Percentiles rank a stretch among this genome's conserved stretches.
Evolutionary conservation across 306 rosid genomes (phyloP).

Genomic region (Luffa aegyptiaca): DNA sequence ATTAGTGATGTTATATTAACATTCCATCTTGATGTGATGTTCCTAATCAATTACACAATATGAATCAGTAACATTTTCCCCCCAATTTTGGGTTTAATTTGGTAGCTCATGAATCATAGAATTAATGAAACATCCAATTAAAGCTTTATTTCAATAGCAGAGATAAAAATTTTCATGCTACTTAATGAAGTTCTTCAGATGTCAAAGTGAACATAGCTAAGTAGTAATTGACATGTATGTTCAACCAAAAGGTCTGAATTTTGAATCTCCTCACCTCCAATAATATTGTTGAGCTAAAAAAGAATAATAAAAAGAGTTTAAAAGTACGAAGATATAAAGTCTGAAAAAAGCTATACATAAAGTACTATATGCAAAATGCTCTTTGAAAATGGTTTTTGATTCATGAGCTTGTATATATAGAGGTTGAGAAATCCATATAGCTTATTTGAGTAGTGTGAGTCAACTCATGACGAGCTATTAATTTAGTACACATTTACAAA

Average conservation of each 20-base stretch:
- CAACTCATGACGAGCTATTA: neutral
- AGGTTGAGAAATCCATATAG: neutral
- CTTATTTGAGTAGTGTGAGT: no score
- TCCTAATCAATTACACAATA: no score
- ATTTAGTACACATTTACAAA: neutral
- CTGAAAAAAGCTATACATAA: neutral
- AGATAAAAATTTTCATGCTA: neutral
- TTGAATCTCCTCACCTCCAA: no score
- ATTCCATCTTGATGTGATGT: neutral
- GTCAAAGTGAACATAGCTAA: no score
- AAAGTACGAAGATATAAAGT: no score
- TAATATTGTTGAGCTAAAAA: no score
- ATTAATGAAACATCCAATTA: no score
- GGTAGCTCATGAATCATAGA: neutral
- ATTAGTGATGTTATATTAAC: neutral
- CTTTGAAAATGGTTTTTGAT: neutral
- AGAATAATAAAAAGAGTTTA: no score
- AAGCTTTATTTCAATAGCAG: neutral
- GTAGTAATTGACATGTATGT: no score
- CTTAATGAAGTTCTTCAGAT: no score
- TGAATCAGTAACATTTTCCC: neutral
- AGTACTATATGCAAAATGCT: neutral
- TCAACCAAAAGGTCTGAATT: no score
- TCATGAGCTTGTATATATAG: neutral
- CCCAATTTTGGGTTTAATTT: neutral